A percentile compares a stretch with the other conserved stretches of the same genome.
phyloP scores from a whole-genome alignment of 2,329 filamentous ascomycete genomes.

The Geosmithia flava region DNA sequence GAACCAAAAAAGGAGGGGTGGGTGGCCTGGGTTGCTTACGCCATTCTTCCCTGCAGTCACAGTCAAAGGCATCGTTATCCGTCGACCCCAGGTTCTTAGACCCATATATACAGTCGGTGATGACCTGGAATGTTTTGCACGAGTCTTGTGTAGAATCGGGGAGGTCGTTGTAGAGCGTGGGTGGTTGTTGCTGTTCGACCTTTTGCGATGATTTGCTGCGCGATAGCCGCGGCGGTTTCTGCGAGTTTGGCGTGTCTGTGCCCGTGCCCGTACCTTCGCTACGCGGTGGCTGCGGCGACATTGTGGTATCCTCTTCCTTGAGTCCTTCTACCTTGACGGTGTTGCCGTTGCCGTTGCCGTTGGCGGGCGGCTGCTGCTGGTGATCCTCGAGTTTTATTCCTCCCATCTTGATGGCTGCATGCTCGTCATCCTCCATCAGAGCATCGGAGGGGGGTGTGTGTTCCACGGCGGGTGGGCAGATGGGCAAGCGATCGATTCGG shows the following conservation, averaged over 20 bases:
- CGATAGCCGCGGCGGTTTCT: conserved; percentile 55
- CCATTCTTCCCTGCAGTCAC: conserved; percentile 91
- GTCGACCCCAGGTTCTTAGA: conserved; percentile 85
- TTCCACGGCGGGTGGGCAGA: neutral
- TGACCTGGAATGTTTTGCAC: conserved; percentile 63
- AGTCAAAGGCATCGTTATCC: conserved; percentile 82
- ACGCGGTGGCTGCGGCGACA: conserved; percentile 25
- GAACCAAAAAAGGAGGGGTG: neutral
- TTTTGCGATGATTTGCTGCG: conserved; percentile 66
- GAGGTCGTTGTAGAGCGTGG: conserved; percentile 59
- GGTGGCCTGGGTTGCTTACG: conserved; percentile 44
- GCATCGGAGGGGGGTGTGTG: conserved; percentile 3
- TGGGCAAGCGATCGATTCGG: neutral
- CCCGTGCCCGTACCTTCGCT: conserved; percentile 20
- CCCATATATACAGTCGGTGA: conserved; percentile 79
- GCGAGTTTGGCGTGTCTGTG: conserved; percentile 32
- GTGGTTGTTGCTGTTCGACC: conserved; percentile 35
- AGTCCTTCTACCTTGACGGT: conserved; percentile 14
- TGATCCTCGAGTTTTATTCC: conserved; percentile 30
- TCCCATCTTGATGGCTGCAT: conserved; percentile 27
- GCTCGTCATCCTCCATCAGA: conserved; percentile 28
- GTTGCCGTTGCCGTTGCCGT: conserved; percentile 24
- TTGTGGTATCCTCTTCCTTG: conserved; percentile 20
- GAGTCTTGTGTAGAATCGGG: conserved; percentile 72
- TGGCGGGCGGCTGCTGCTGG: conserved; percentile 10